Evolutionary conservation across 139 green algal genomes (phyloP), one percentile per base, ranked within the genome.

Genomic region (Chlorella sorokiniana): DNA sequence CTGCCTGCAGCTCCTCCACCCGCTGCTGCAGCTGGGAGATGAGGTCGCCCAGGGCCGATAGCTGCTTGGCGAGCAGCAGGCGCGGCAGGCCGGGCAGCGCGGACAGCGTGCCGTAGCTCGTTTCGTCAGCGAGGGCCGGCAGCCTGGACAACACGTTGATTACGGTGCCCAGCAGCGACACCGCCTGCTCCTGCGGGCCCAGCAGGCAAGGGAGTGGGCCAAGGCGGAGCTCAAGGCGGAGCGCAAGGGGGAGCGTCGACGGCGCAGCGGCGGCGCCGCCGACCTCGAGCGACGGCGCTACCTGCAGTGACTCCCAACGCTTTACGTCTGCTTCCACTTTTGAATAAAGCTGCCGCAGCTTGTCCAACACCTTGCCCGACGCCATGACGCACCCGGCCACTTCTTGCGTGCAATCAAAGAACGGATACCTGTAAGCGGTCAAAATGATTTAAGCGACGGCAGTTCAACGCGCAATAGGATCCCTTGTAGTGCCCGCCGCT

Each of bases 31-130:
- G 62, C 52, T 86, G 31, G 25, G 40, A 3, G 20, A 88, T 63
- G 11, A 87, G 61, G 7, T 74, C 69, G 1, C 79, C 69, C 48
- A 86, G 63, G 22, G 67, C 70, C 1, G 48, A n/a, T 35, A 88
- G 56, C 69, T 88, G 83, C 69, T 80, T 88, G 22, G 48, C 40
- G 29, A 88, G 59, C 68, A 88, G 67, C 59, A 81, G 79, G 10
- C 69, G 37, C 37, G 80, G 70, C 11, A 77, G 54, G 33, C 42
- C 45, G 14, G 69, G 77, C 4, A 78, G 41, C 37, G 37, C 27
- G 0, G 52, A 11, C 42, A 86, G 63, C 29, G 27, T 23, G 48
- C 71, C 78, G 48, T 86, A 88, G 3, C 33, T 68, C 2, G 10
- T 10, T 11, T 56, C 29, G 61, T 84, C 54, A 25, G 86, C 78